Base-by-base conservation (phyloP, 2,329 filamentous ascomycete genomes). In the Ascomycota sp. region DNA sequence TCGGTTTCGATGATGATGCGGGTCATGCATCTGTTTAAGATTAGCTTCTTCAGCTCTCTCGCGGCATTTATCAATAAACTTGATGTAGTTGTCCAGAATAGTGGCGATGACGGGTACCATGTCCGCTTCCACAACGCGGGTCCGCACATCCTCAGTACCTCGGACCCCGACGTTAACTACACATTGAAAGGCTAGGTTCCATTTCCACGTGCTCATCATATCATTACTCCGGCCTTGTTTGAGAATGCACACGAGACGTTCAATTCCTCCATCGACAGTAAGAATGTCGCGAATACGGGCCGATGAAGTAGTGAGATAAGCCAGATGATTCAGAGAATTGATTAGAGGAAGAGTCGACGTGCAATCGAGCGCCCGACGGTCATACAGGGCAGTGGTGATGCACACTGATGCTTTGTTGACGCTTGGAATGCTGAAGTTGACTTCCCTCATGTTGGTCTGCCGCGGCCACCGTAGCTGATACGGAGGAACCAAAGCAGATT, bases 161-260 rank as follows among this genome's bases (percentile, higher is more conserved):
- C 89, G 72, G 38, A 98, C 86, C 37, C 89, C 89, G 50, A 98
- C 95, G 55, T 98, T 98, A 52, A 98, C 89, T 42, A 95, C 84
- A 54, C 89, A 98, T 57, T 95, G 89, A 55, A 98, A 98, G 35
- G 89, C 89, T 40, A 98, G 67, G 50, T 93, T 98, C 89, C 89
- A 98, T 58, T 95, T 95, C 89, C 89, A 98, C 80, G 92, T 92
- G 54, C 93, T 86, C 86, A 95, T 93, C 74, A 93, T 77, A 53
- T 98, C 86, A 57, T 84, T 91, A 59, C 81, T 93, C 51, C 89
- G 70, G 41, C 89, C 89, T 57, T 92, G 82, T 58, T 98, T 98
- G 54, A 98, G 70, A 50, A 98, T 93, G 67, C 83, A 93, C 52
- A 98, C 81, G 44, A 98, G 64, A 42, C 86, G 66, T 61, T 98